Evolutionary conservation across 352 stramenopile genomes (phyloP).

Genomic region (Aphanomyces astaci): DNA sequence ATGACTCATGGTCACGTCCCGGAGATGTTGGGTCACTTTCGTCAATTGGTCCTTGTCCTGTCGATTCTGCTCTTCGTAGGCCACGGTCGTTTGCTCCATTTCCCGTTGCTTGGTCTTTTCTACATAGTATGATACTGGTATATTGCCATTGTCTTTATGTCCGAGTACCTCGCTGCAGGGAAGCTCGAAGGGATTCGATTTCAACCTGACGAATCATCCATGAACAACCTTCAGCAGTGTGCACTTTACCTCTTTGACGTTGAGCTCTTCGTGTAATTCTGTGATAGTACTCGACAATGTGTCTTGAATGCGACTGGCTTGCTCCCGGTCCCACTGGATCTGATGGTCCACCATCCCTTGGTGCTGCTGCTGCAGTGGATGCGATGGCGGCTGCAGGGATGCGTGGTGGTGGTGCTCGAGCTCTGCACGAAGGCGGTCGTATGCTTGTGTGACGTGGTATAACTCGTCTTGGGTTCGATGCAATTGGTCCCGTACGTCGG

Average conservation of each 20-base stretch:
- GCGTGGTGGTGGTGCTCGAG: not conserved
- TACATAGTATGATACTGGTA: slow-evolving; percentile 44
- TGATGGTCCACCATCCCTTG: slow-evolving; percentile 19
- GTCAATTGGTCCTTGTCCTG: slow-evolving; percentile 30
- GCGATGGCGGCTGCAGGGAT: not conserved
- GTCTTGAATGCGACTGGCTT: slow-evolving; percentile 57
- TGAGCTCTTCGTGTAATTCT: slow-evolving; percentile 73
- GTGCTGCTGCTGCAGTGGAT: not conserved
- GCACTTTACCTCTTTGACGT: slow-evolving; percentile 42
- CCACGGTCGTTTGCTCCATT: slow-evolving; percentile 42
- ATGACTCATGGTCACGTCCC: slow-evolving; percentile 44
- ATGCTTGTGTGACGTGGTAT: slow-evolving; percentile 45
- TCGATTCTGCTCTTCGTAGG: slow-evolving; percentile 34
- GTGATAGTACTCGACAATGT: slow-evolving; percentile 64
- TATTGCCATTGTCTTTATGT: slow-evolving; percentile 30
- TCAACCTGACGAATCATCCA: not conserved
- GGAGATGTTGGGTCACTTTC: slow-evolving; percentile 50
- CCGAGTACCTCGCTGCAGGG: not conserved
- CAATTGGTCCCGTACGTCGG: slow-evolving; percentile 31
- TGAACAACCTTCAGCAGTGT: not conserved
- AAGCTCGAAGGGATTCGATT: not conserved
- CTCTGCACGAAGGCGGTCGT: slow-evolving; percentile 59
- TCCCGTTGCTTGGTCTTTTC: slow-evolving; percentile 48
- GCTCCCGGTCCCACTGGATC: slow-evolving; percentile 59
- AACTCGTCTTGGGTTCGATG: slow-evolving; percentile 56